Evolutionary conservation across 768 basidiomycete genomes (phyloP).

Genomic region (Kockovaella imperatae): DNA sequence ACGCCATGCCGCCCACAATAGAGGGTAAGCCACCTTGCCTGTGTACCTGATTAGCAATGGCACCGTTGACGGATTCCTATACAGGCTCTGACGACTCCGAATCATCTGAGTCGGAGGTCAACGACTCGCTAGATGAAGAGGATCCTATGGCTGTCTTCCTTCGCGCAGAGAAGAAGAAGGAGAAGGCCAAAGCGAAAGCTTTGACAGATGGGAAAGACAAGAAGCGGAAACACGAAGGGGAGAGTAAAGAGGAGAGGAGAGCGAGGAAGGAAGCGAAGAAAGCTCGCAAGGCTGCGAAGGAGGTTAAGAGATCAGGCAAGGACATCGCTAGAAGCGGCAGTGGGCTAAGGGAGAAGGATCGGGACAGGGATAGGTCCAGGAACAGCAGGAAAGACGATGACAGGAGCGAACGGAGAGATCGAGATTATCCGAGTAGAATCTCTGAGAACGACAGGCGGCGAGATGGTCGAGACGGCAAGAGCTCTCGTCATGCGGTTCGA

Average conservation of each 20-base stretch:
- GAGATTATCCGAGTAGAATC: not conserved
- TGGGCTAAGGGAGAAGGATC: constrained; percentile 35
- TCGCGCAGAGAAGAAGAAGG: constrained; percentile 54
- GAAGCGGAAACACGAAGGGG: constrained; percentile 48
- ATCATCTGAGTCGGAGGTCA: constrained; percentile 13
- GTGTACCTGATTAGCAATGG: not conserved
- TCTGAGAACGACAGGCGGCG: not conserved
- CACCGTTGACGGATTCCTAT: not conserved
- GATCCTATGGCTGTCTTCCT: constrained; percentile 97
- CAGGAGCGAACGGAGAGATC: not conserved
- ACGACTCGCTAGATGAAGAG: constrained; percentile 70
- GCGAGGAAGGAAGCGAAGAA: constrained; percentile 57
- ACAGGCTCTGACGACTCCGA: constrained; percentile 4
- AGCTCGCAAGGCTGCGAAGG: constrained; percentile 66
- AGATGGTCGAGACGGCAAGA: not conserved
- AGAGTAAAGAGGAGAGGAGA: constrained; percentile 54
- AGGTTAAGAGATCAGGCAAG: too few relatives aligned
- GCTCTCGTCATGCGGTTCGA: too few relatives aligned
- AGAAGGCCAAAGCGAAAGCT: constrained; percentile 51
- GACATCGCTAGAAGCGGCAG: too few relatives aligned
- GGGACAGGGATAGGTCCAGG: constrained; percentile 4
- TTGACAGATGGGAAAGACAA: constrained; percentile 46
- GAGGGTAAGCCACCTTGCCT: constrained; percentile 49
- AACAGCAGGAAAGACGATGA: not conserved
- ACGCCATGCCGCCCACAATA: constrained; percentile 70